Evolutionary conservation across 2,329 filamentous ascomycete genomes (phyloP).

Genomic region (Emergomyces africanus): DNA sequence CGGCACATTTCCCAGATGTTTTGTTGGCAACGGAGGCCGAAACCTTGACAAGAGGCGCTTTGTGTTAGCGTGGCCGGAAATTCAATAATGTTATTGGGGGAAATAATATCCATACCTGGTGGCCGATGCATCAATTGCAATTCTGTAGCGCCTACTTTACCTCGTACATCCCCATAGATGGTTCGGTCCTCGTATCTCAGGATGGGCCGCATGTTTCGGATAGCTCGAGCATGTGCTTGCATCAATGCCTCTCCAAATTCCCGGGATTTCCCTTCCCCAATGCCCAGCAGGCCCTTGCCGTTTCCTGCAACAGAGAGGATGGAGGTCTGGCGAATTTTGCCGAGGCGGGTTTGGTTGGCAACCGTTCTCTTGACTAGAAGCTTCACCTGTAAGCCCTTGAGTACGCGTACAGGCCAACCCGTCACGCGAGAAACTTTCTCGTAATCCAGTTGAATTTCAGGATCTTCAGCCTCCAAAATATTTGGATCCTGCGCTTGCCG

Average conservation of each 20-base stretch:
- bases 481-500: not conserved
- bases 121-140: conserved; percentile 71
- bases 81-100: not conserved
- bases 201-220: conserved; percentile 88
- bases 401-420: conserved; percentile 37
- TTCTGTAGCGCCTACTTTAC: conserved; percentile 78
- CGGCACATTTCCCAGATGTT: conserved; percentile 92
- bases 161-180: conserved; percentile 71
- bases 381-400: conserved; percentile 51
- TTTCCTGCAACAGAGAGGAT: conserved; percentile 76
- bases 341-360: conserved; percentile 87
- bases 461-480: conserved; percentile 14
- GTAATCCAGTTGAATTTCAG: conserved; percentile 10
- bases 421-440: conserved; percentile 45
- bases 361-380: conserved; percentile 61
- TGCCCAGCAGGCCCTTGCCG: conserved; percentile 67
- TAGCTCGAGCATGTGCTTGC: conserved; percentile 68
- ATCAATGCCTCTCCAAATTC: conserved; percentile 54
- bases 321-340: conserved; percentile 72
- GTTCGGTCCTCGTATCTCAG: conserved; percentile 83
- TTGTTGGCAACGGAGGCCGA: conserved; percentile 81
- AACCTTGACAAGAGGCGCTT: conserved; percentile 45
- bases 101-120: conserved; percentile 56
- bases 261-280: conserved; percentile 80
- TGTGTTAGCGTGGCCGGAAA: not conserved